Percentiles rank a stretch among this genome's conserved stretches.
Conservation (phyloP, 164 flowering plant genomes). For the Dillenia turbinata region DNA sequence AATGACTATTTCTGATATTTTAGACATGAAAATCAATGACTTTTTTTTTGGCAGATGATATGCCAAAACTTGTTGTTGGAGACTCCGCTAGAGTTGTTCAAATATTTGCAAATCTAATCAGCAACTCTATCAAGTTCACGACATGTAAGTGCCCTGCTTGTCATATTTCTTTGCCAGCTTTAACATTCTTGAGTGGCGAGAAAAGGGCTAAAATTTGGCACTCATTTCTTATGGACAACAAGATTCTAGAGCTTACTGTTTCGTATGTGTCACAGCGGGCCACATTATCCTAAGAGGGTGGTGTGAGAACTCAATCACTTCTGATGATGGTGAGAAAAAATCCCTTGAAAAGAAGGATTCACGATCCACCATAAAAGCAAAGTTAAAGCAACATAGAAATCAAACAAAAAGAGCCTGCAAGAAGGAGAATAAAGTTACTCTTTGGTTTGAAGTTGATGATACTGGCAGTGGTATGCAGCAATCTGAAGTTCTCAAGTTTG, state of each 20-base stretch:
- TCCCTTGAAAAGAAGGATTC: slow-evolving; percentile 34
- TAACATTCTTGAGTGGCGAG: too few relatives aligned
- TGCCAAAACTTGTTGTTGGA: slow-evolving; percentile 80
- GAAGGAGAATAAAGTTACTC: slow-evolving; percentile 54
- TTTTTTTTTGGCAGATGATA: slow-evolving; percentile 59
- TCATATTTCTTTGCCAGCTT: too few relatives aligned
- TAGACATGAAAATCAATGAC: too few relatives aligned
- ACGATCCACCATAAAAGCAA: slow-evolving; percentile 27
- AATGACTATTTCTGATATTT: neutral
- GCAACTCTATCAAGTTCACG: slow-evolving; percentile 96
- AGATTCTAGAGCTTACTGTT: slow-evolving; percentile 3
- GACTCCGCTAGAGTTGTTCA: slow-evolving; percentile 96
- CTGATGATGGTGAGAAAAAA: slow-evolving; percentile 18
- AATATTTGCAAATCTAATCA: slow-evolving; percentile 88
- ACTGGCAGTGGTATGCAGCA: slow-evolving; percentile 84
- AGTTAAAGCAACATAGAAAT: slow-evolving; percentile 43
- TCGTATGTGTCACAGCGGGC: slow-evolving; percentile 61
- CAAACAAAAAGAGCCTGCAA: slow-evolving; percentile 34
- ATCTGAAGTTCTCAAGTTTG: neutral
- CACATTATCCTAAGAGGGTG: slow-evolving; percentile 84
- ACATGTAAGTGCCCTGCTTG: slow-evolving; percentile 48
- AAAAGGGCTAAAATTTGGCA: neutral
- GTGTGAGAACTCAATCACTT: slow-evolving; percentile 49
- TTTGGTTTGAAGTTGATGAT: slow-evolving; percentile 96
- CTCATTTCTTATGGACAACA: neutral